Evolutionary conservation across 768 basidiomycete genomes (phyloP).

Genomic region (Tulasnella sp.): DNA sequence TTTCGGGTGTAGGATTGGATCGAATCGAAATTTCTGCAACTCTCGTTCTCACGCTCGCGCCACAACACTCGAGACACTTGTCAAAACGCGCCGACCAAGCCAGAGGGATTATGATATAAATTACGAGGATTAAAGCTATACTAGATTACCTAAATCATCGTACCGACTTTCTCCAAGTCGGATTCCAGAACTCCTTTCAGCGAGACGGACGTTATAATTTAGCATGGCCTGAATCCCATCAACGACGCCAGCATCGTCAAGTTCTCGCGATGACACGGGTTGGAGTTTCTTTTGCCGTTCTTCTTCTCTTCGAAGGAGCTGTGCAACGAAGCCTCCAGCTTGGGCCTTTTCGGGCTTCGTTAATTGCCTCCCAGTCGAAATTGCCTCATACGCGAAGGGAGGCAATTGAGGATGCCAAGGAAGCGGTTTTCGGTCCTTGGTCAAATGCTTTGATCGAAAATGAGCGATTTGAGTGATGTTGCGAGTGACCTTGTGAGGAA

Average conservation of each 20-base stretch:
- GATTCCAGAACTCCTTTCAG: slow-evolving; percentile 13
- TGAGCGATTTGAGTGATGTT: slow-evolving; percentile 27
- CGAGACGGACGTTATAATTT: slow-evolving; percentile 2
- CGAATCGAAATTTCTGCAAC: background rate
- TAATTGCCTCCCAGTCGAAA: slow-evolving; percentile 9
- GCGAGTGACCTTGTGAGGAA: slow-evolving; percentile 25
- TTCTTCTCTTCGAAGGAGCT: background rate
- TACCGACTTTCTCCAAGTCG: slow-evolving; percentile 17
- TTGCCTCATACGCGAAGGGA: background rate
- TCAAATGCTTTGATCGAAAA: slow-evolving; percentile 3
- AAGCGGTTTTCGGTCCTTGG: background rate
- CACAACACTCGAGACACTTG: background rate
- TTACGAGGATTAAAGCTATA: background rate
- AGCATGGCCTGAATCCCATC: slow-evolving; percentile 3
- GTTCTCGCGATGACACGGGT: no score
- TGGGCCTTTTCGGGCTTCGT: background rate
- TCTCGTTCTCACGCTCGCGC: background rate
- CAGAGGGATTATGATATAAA: background rate
- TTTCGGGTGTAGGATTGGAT: background rate
- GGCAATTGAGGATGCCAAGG: slow-evolving; percentile 18
- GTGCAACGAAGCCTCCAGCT: background rate
- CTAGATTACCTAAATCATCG: slow-evolving; percentile 1
- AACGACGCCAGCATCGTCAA: background rate
- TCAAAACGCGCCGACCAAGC: background rate
- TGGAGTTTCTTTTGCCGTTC: background rate